These are phyloP conservation scores for Scheffersomyces titani DNA, from an alignment of 1,139 yeast species.

Conservation along the genomic window DNA sequence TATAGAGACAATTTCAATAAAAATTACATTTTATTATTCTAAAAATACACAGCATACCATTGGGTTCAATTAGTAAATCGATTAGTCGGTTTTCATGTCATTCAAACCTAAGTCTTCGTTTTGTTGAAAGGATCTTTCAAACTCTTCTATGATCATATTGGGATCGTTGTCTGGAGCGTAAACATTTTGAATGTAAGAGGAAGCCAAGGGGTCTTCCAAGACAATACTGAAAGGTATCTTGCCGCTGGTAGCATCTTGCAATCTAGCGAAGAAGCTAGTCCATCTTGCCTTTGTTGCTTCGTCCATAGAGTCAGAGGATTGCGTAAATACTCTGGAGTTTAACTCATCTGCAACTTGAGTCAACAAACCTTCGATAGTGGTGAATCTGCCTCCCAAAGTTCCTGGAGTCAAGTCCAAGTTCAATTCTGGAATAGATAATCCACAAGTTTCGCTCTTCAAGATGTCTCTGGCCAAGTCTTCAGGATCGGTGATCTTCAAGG, in stretches of 20 bases:
- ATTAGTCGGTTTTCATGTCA: conserved; percentile 61
- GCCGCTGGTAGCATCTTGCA: conserved; percentile 84
- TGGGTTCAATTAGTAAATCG: neutral
- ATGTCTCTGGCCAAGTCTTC: conserved; percentile 95
- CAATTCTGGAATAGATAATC: conserved; percentile 81
- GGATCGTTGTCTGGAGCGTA: conserved; percentile 99
- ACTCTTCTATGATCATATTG: conserved; percentile 87
- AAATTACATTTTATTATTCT: neutral
- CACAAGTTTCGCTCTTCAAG: conserved; percentile 92
- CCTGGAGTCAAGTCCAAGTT: conserved; percentile 92
- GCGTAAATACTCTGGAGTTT: conserved; percentile 79
- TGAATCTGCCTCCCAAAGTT: conserved; percentile 96
- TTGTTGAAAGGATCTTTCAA: conserved; percentile 82
- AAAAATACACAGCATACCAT: neutral
- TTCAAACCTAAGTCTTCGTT: conserved; percentile 90
- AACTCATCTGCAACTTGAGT: conserved; percentile 89
- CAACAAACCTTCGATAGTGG: conserved; percentile 92
- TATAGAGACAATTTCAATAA: neutral
- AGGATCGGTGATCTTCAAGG: conserved; percentile 79
- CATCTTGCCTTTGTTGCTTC: conserved; percentile 73
- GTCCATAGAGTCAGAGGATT: conserved; percentile 92
- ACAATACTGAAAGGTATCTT: conserved; percentile 77
- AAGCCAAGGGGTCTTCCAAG: conserved; percentile 94
- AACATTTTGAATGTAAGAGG: conserved; percentile 93
- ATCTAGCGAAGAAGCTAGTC: conserved; percentile 71